These are phyloP conservation scores for Lachnellula occidentalis DNA, from an alignment of 2,329 filamentous ascomycete genomes.

Conservation along the genomic window DNA sequence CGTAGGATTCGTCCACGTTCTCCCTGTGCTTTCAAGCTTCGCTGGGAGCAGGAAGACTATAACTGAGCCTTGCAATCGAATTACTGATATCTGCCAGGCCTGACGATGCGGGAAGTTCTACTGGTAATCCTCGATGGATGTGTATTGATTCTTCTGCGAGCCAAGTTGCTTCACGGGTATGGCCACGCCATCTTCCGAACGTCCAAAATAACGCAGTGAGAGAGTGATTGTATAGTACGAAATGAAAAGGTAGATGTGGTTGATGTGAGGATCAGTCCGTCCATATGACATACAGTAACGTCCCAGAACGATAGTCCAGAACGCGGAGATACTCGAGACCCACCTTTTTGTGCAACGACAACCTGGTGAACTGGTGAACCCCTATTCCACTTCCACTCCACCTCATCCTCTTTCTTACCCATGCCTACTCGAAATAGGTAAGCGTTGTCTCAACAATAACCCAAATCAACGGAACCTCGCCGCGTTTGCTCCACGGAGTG, in stretches of 20 bases:
- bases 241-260: neutral
- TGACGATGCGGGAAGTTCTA: too few species aligned
- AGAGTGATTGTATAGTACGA: neutral
- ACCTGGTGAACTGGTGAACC: too few species aligned
- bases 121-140: neutral
- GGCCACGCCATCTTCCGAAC: constrained; percentile 27
- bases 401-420: too few species aligned
- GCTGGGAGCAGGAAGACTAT: neutral
- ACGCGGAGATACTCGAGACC: neutral
- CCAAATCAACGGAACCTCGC: too few species aligned
- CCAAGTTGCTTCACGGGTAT: constrained; percentile 24
- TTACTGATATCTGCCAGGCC: neutral
- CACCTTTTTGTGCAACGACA: too few species aligned
- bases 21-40: neutral
- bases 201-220: neutral
- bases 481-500: too few species aligned
- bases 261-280: neutral
- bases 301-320: neutral
- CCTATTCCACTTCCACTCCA: too few species aligned
- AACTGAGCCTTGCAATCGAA: neutral
- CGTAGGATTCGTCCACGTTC: neutral
- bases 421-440: too few species aligned
- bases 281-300: neutral
- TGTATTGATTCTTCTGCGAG: neutral
- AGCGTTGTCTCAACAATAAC: too few species aligned